Conservation (phyloP, 73 alveolate species). For the Durusdinium trenchii region DNA sequence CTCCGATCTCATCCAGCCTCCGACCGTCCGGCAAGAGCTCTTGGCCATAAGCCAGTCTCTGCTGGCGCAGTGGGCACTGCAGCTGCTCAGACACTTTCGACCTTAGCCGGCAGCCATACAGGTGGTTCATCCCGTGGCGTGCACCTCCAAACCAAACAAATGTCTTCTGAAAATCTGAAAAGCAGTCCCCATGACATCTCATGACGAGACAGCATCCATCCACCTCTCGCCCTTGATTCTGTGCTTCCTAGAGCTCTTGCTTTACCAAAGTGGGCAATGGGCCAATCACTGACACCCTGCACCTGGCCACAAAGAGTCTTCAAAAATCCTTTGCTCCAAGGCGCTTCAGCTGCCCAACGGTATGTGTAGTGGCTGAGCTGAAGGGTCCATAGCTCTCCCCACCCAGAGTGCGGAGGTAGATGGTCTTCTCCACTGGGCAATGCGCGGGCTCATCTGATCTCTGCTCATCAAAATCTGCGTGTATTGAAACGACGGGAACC, state of each 20-base stretch:
- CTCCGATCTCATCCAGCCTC: background rate
- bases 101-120: background rate
- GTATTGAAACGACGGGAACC: too few species aligned
- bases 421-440: background rate
- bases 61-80: background rate
- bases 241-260: too few species aligned
- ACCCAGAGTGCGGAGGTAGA: background rate
- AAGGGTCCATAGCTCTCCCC: conserved; percentile 12
- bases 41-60: background rate
- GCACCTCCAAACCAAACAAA: background rate
- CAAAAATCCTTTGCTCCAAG: background rate
- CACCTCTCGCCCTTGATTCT: too few species aligned
- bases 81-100: conserved; percentile 1
- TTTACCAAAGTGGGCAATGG: too few species aligned
- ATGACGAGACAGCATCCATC: too few species aligned
- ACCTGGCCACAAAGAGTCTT: too few species aligned
- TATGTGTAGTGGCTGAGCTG: background rate
- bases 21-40: background rate
- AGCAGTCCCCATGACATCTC: too few species aligned
- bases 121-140: background rate
- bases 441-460: too few species aligned
- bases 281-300: too few species aligned
- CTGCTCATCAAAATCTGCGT: too few species aligned
- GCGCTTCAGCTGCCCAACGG: conserved; percentile 44
- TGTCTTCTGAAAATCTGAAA: too few species aligned